These are phyloP conservation scores for Penicillium canescens DNA, from an alignment of 495 filamentous ascomycete genomes.

Conservation along the genomic window DNA sequence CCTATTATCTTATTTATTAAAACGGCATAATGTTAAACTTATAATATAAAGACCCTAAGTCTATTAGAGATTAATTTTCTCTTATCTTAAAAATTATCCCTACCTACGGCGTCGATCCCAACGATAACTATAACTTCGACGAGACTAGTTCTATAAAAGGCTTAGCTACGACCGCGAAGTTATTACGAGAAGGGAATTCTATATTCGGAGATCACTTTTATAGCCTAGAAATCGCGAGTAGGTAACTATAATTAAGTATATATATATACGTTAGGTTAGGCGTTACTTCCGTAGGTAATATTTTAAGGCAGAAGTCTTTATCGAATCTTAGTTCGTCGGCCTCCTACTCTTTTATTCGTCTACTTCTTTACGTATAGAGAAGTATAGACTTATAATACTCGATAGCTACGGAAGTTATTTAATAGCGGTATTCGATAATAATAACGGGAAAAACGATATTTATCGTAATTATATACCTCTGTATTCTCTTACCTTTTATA, in stretches of 20 bases:
- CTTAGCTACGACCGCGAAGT: neutral
- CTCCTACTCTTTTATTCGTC: slow-evolving; percentile 1
- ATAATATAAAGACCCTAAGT: neutral
- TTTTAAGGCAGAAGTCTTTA: slow-evolving; percentile 14
- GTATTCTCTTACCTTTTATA: no score
- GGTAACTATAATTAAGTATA: no score
- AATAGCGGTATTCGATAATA: neutral
- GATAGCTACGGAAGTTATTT: neutral
- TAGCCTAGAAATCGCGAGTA: slow-evolving; percentile 41
- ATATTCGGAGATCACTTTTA: slow-evolving; percentile 1
- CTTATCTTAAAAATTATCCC: no score
- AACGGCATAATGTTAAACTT: neutral
- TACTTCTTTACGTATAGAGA: neutral
- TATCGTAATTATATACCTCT: no score
- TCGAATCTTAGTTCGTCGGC: slow-evolving; percentile 7
- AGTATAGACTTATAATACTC: neutral
- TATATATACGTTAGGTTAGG: no score
- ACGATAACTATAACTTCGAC: no score
- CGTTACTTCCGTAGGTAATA: no score
- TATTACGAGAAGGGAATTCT: neutral
- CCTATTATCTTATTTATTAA: no score
- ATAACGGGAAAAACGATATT: neutral
- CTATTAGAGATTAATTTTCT: neutral
- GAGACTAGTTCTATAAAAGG: no score
- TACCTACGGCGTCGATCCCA: no score